Evolutionary conservation across 352 stramenopile species (phyloP).

Genomic region (Pythium grandisporangium): DNA sequence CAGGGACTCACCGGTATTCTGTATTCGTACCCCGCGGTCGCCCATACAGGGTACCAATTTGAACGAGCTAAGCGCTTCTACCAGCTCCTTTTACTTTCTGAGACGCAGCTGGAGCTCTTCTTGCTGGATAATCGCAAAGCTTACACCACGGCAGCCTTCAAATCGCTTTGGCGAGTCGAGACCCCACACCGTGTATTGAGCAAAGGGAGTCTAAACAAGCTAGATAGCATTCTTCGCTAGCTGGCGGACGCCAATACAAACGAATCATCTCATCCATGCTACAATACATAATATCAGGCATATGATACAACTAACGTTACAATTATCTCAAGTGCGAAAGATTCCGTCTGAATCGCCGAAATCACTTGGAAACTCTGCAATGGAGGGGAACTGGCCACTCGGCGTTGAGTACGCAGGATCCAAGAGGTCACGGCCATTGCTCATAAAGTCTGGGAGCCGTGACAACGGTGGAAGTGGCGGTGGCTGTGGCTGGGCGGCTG

Average conservation of each 20-base stretch:
- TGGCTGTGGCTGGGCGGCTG: constrained; percentile 6
- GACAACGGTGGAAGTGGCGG: constrained; percentile 40
- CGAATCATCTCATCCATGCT: too few species aligned
- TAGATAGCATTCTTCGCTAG: constrained; percentile 72
- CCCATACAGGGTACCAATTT: constrained; percentile 47
- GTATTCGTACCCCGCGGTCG: constrained; percentile 55
- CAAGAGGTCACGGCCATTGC: constrained; percentile 47
- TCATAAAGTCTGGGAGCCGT: constrained; percentile 48
- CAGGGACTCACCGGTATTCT: constrained; percentile 62
- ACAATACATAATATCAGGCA: too few species aligned
- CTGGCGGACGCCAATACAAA: too few species aligned
- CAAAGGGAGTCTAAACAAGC: constrained; percentile 76
- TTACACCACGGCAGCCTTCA: constrained; percentile 51
- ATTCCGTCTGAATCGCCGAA: constrained; percentile 27
- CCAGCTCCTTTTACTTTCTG: constrained; percentile 54
- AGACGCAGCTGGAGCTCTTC: constrained; percentile 75
- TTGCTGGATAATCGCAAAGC: constrained; percentile 61
- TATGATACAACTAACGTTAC: neutral
- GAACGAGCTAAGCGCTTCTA: constrained; percentile 76
- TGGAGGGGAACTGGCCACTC: constrained; percentile 37
- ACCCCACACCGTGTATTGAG: constrained; percentile 59
- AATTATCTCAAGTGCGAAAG: constrained; percentile 28
- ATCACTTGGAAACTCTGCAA: constrained; percentile 34
- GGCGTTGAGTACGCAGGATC: constrained; percentile 20
- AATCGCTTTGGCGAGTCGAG: constrained; percentile 66